Base-by-base conservation (phyloP, 73 alveolate species). In the Urostyla sp. region DNA sequence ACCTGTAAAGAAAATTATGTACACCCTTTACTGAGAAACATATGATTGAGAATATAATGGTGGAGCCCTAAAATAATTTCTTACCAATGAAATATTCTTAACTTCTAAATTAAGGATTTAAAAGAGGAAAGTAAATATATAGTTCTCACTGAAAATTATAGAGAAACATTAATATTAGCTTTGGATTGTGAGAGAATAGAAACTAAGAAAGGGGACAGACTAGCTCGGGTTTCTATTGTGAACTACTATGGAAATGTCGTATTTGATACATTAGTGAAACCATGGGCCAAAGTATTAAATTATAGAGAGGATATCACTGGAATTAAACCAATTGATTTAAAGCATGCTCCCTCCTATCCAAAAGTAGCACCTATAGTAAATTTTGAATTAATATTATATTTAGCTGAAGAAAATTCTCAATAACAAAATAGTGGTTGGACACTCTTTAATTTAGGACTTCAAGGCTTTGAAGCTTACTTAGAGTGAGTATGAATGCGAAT, bases 211-310 rank as follows among this genome's bases (percentile, higher is more conserved):
- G 90, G 90, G 35, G 82, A 60, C 35, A 89, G 87, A 37, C 88
- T 88, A 0, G 95, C 97, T 0, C 72, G 97, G 61, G 90, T 92
- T 2, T 55, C 94, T 24, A 89, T 92, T 40, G 95, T 92, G n/a
- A 88, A 92, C 82, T 89, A 46, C 81, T 94, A 79, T 57, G 93
- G 93, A 2, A 52, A 85, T 18, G 90, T 92, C 34, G 84, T 92
- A 8, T 74, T 90, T 37, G 96, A 92, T 55, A 50, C 72, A 20
- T 54, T 75, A 10, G 95, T 92, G 10, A 85, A 89, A 55, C 95
- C 96, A 16, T 67, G 81, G 59, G 79, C 77, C 31, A 67, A 51
- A 35, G 69, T 81, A 6, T 28, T 27, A 8, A 61, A 81, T 44
- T 63, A 35, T 44, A 48, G 91, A 53, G 80, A 48, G 23, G 21